phyloP scores from a whole-genome alignment of 306 rosid species.

The Lathyrus oleraceus region DNA sequence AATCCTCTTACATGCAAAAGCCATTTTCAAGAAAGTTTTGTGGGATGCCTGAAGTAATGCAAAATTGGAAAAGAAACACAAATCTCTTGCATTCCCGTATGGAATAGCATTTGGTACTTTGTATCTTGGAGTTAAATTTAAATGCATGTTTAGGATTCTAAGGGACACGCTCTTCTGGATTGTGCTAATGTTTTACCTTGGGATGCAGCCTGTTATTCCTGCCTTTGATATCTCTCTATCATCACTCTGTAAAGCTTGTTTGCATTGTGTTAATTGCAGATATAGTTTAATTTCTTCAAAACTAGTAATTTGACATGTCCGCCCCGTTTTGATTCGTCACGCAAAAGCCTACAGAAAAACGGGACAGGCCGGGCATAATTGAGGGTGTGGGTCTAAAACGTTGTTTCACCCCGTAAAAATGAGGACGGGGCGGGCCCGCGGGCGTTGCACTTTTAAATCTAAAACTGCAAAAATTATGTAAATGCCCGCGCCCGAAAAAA shows the following conservation, averaged over 20 bases:
- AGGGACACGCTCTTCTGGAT: background rate
- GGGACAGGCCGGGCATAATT: too few relatives aligned
- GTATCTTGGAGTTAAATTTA: background rate
- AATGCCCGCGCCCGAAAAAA: too few relatives aligned
- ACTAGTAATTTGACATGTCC: background rate
- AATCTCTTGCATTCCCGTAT: background rate
- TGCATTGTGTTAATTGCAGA: background rate
- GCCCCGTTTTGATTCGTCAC: too few relatives aligned
- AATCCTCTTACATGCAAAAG: background rate
- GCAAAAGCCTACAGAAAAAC: too few relatives aligned
- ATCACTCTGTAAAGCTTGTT: conserved; percentile 4
- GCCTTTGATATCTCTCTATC: conserved; percentile 12
- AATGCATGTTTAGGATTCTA: conserved; percentile 1
- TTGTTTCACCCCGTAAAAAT: too few relatives aligned
- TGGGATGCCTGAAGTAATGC: background rate
- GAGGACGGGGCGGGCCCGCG: too few relatives aligned
- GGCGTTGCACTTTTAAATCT: too few relatives aligned
- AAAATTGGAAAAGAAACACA: background rate
- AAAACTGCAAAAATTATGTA: too few relatives aligned
- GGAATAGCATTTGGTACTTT: conserved; percentile 12
- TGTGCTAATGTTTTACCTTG: background rate
- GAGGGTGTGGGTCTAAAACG: too few relatives aligned
- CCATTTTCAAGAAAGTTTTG: background rate
- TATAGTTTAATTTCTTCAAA: background rate
- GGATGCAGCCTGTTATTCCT: background rate